Base-by-base conservation (phyloP, 352 stramenopile genomes). In the Elongisporangium prolatum region DNA sequence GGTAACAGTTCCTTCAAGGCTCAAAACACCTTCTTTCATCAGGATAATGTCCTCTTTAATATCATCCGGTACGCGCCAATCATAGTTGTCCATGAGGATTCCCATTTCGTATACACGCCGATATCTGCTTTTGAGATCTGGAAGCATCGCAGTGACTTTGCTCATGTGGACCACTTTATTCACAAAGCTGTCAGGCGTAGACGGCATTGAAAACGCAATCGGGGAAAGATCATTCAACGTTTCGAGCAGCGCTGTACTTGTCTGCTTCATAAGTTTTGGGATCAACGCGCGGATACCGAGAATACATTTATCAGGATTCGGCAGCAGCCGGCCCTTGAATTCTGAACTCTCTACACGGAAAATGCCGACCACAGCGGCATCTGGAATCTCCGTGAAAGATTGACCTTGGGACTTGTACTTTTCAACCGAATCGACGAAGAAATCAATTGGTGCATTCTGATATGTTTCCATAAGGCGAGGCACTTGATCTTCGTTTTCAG, bases 11-110 rank as follows among this genome's bases (percentile, higher is more conserved):
- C 81, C 83, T 69, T 98, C 93, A 1, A 98, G 71, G 44, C 80
- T 88, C 44, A 90, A 62, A 1, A 98, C 90, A 7, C 92, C 88
- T 64, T 98, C 88, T 37, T 97, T 96, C 80, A 98, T 91, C 48
- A 98, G 85, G 52, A 97, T 88, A 52, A 98, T 94, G 56, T 97
- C 77, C 54, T 96, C 92, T 54, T 96, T 96, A 60, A 97, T 83
- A 21, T 97, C 77, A 34, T 98, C 93, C 0, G 91, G 88, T 3
- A 98, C 75, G 16, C 81, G 73, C 94, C 93, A 98, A 8, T 87
- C 72, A 62, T 97, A 93, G 37, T 92, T 91, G 44, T 96, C 86
- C 89, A 98, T 97, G 48, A 98, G 72, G 10, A 89, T 74, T 2
- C 80, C 87, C 81, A 97, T 92, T 52, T 93, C 82, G 37, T 88